Evolutionary conservation across 2,329 filamentous ascomycete genomes (phyloP).

Genomic region (Didymella pinodella): DNA sequence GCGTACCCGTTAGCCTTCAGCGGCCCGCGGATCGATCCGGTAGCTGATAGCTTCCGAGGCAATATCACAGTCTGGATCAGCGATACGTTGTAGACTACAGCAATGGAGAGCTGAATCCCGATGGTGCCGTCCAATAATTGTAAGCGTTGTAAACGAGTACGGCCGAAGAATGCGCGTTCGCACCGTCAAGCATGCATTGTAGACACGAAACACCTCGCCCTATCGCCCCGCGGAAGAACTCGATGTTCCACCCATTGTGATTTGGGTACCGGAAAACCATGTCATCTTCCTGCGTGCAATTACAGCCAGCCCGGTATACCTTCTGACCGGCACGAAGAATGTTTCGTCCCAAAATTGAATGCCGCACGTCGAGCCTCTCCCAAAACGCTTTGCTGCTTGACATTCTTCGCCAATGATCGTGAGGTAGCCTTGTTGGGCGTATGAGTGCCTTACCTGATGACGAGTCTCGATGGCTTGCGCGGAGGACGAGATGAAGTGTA

Average conservation of each 20-base stretch:
- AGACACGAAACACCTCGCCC: constrained; percentile 1
- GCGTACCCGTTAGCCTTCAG: neutral
- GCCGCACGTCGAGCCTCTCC: neutral
- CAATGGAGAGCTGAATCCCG: neutral
- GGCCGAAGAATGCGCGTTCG: constrained; percentile 13
- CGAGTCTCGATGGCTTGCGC: neutral
- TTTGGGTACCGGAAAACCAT: neutral
- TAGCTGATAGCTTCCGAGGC: neutral
- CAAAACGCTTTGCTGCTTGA: neutral
- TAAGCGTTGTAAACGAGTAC: neutral
- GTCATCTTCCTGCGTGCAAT: neutral
- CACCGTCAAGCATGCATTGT: neutral
- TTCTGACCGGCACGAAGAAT: constrained; percentile 16
- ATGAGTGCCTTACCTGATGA: constrained; percentile 6
- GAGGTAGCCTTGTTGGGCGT: too few species aligned
- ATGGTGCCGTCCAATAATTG: constrained; percentile 4
- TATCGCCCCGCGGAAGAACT: neutral
- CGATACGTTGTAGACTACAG: neutral
- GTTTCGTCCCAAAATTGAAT: constrained; percentile 1
- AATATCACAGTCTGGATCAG: neutral
- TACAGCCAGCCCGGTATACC: neutral
- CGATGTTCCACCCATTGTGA: neutral
- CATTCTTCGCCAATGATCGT: constrained; percentile 12
- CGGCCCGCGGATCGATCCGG: neutral
- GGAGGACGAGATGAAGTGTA: neutral